These are phyloP conservation scores for Pythium folliculosum DNA, from an alignment of 352 stramenopile species.

Conservation along the genomic window DNA sequence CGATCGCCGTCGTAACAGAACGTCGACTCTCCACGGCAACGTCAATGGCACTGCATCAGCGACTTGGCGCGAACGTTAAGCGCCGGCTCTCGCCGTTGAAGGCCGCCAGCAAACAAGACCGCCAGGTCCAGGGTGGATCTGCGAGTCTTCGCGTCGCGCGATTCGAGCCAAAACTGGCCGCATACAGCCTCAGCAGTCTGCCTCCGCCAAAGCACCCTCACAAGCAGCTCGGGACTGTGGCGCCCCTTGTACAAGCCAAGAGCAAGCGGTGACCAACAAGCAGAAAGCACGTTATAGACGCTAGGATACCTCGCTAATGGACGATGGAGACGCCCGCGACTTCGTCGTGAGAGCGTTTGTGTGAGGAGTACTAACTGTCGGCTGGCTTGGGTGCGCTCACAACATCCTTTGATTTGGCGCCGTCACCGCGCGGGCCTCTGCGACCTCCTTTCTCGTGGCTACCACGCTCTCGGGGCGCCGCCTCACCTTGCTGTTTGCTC, in stretches of 20 bases:
- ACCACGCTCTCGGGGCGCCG: background rate
- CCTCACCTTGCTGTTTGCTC: background rate
- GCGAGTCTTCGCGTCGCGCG: slow-evolving; percentile 33
- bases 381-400: background rate
- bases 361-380: background rate
- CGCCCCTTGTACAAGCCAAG: background rate
- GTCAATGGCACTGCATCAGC: slow-evolving; percentile 9
- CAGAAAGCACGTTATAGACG: background rate
- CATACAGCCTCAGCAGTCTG: slow-evolving; percentile 55
- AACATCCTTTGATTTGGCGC: background rate
- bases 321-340: background rate
- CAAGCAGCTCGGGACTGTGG: background rate
- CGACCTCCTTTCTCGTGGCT: background rate
- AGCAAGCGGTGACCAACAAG: background rate
- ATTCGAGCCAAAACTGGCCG: slow-evolving; percentile 37
- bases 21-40: slow-evolving; percentile 14
- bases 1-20: slow-evolving; percentile 22
- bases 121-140: background rate
- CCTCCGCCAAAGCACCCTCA: slow-evolving; percentile 17
- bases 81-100: slow-evolving; percentile 28
- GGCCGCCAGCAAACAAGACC: background rate
- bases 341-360: no score
- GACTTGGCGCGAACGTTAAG: slow-evolving; percentile 25
- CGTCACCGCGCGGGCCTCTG: background rate
- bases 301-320: background rate